phyloP scores from a whole-genome alignment of 768 basidiomycete species.

The Agrocybe chaxingu region DNA sequence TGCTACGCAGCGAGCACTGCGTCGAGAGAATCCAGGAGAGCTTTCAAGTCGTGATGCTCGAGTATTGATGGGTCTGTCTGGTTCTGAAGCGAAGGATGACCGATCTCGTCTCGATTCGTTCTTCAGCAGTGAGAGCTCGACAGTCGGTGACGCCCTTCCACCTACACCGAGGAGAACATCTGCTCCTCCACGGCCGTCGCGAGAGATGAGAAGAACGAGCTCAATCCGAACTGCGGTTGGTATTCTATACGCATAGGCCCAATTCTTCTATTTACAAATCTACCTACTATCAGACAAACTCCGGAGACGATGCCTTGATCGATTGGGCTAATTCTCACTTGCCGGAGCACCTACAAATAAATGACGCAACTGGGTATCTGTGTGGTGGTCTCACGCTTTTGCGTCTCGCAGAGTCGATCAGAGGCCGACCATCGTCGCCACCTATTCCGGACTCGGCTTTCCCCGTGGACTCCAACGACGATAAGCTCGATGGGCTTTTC shows the following conservation, averaged over 20 bases:
- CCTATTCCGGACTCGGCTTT: conserved; percentile 80
- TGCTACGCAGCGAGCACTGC: conserved; percentile 83
- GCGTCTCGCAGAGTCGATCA: conserved; percentile 81
- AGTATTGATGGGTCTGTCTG: conserved; percentile 63
- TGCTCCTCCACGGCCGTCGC: conserved; percentile 64
- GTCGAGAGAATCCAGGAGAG: conserved; percentile 82
- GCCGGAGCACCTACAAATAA: conserved; percentile 58
- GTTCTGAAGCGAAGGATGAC: conserved; percentile 38
- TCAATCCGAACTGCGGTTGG: conserved; percentile 26
- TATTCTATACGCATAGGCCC: conserved; percentile 3
- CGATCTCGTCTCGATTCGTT: conserved; percentile 53
- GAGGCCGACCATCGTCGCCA: conserved; percentile 60
- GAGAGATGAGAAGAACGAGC: conserved; percentile 53
- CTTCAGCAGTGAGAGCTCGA: conserved; percentile 41
- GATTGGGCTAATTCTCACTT: conserved; percentile 90
- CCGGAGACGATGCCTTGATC: conserved; percentile 55
- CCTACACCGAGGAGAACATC: conserved; percentile 14
- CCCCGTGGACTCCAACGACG: conserved; percentile 61
- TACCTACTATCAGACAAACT: conserved; percentile 9
- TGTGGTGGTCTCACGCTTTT: conserved; percentile 77
- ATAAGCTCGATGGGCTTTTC: conserved; percentile 86
- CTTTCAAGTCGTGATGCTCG: conserved; percentile 78
- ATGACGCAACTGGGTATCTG: conserved; percentile 38
- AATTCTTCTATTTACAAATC: conserved; percentile 4
- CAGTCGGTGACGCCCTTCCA: conserved; percentile 11